Conservation (phyloP, 2,329 filamentous ascomycete species). For the Colletotrichum higginsianum region DNA sequence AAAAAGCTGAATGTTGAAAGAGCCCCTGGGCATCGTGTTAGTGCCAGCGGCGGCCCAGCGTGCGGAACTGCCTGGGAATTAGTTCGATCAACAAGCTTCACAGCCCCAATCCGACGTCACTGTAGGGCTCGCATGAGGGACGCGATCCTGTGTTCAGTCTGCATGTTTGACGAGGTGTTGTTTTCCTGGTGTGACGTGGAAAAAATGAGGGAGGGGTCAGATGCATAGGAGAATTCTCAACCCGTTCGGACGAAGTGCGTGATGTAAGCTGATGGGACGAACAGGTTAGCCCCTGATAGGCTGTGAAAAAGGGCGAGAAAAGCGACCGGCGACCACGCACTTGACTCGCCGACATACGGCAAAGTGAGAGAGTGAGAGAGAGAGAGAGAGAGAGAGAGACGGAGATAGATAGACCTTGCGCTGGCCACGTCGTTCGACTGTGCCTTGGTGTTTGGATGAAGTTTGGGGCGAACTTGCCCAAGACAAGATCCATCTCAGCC, state of each 20-base stretch:
- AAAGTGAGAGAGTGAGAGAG: background rate
- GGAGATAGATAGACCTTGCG: background rate
- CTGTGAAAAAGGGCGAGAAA: background rate
- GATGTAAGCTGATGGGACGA: slow-evolving; percentile 12
- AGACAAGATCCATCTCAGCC: background rate
- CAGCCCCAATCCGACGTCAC: slow-evolving; percentile 20
- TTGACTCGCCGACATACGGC: slow-evolving; percentile 16
- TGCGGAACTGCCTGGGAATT: slow-evolving; percentile 27
- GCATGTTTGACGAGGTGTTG: slow-evolving; percentile 30
- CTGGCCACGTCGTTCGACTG: background rate
- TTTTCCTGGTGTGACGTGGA: background rate
- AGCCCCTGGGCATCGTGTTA: background rate
- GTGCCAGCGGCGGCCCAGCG: background rate
- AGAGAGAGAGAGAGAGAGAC: background rate
- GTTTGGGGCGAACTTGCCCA: background rate
- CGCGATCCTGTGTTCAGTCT: slow-evolving; percentile 12
- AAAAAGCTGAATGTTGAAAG: background rate
- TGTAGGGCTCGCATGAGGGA: slow-evolving; percentile 22
- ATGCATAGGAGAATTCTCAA: slow-evolving; percentile 6
- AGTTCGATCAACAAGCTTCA: slow-evolving; percentile 7
- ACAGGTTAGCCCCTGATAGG: slow-evolving; percentile 10
- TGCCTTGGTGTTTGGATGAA: background rate
- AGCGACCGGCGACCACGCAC: background rate
- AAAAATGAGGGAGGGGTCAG: slow-evolving; percentile 18
- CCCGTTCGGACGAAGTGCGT: slow-evolving; percentile 28